These are phyloP conservation scores for Candolleomyces aberdarensis DNA, from an alignment of 768 basidiomycete genomes.

Conservation along the genomic window DNA sequence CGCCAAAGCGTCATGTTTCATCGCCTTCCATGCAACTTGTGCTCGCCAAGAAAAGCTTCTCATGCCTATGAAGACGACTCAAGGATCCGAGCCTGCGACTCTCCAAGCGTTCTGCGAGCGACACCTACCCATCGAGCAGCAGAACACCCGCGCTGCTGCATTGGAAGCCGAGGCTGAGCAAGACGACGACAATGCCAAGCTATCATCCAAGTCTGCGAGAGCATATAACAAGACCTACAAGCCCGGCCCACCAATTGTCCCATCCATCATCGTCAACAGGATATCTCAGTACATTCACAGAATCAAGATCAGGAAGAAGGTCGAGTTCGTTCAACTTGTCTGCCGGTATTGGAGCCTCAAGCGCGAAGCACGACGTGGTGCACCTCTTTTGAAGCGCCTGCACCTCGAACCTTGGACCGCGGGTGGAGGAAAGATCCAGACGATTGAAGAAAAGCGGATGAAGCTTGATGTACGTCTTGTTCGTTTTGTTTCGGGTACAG, in stretches of 20 bases:
- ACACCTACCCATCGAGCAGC: constrained; percentile 87
- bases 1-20: constrained; percentile 82
- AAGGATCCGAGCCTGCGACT: constrained; percentile 68
- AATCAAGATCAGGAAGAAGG: constrained; percentile 70
- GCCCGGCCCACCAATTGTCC: constrained; percentile 90
- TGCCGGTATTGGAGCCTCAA: constrained; percentile 98
- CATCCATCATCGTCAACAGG: constrained; percentile 76
- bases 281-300: constrained; percentile 73
- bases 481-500: background rate
- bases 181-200: constrained; percentile 34
- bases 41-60: constrained; percentile 83
- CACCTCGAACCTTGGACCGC: constrained; percentile 99
- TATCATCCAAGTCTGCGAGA: constrained; percentile 73
- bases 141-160: constrained; percentile 54
- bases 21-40: constrained; percentile 94
- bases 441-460: constrained; percentile 77
- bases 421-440: constrained; percentile 60
- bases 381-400: constrained; percentile 87
- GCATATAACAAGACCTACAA: constrained; percentile 92
- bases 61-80: constrained; percentile 82
- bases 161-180: constrained; percentile 50
- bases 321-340: constrained; percentile 70
- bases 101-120: constrained; percentile 86
- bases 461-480: constrained; percentile 68
- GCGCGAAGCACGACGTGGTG: constrained; percentile 88